Base-by-base conservation (phyloP, 352 stramenopile genomes). In the Plasmopara halstedii region DNA sequence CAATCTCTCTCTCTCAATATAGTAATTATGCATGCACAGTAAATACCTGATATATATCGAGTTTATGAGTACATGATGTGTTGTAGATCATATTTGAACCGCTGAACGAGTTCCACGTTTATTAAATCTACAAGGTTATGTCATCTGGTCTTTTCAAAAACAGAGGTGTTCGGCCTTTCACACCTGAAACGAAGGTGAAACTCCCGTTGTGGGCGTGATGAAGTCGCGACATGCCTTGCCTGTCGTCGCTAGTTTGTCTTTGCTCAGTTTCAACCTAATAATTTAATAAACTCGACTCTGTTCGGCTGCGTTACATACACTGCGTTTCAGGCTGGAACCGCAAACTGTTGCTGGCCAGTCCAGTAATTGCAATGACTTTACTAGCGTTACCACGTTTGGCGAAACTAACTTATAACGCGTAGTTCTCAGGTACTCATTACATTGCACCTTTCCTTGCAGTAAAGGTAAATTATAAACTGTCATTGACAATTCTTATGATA, bases 101-200 rank as follows among this genome's bases (percentile, higher is more conserved):
- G 6, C 6, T 10, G 6, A 39, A 22, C 2, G 15, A 0, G 11
- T 19, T 2, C 2, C 1, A 46, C 9, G 0, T 0, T 0, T 22
- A 46, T 36, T 4, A 15, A 22, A 22, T 32, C 22, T 2, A 9
- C 6, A 6, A 40, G 29, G 31, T 31, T 40, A 48, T 48, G 22
- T 8, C 8, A 34, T 45, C 3, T 45, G 1, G 34, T 11, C 11
- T 21, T 9, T 29, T 32, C 11, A 15, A 6, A 29, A 29, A 14
- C 20, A 33, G 14, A 9, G 19, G 14, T 27, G 32, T 44, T 56
- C 20, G 34, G 3, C 34, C 17, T 42, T 42, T 42, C 32, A 50
- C 8, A 19, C 29, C 52, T 62, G 52, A 60, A 64, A 64, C 45
- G 14, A 60, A 9, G 20, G 11, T 18, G 56, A 57, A 64, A 64